Evolutionary conservation across 1,139 yeast species (phyloP), one percentile per base, ranked within the genome.

Genomic region (Geotrichum aggregatum): DNA sequence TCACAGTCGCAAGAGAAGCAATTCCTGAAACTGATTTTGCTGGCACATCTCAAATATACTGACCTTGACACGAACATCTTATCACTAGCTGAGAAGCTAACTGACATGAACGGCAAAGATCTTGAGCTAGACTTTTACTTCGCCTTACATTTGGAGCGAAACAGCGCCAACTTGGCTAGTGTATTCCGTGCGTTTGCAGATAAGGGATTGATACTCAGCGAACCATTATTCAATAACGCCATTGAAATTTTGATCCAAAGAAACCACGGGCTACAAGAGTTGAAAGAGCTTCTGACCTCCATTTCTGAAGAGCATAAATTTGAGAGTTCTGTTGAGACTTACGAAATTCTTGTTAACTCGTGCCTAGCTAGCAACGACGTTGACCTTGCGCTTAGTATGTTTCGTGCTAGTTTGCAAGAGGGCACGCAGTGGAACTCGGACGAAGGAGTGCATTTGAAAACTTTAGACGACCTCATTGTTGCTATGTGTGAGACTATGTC

Each of bases 401-500:
- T 76, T 56, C 61, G 71, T n/a, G 60, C 66, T n/a, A 64, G 73
- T 45, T 60, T 74, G 13, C 54, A 62, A 3, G 63, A 68, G 35
- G 77, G 78, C 28, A 69, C 74, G n/a, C 70, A 70, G 40, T 78
- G 82, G 82, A 69, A 64, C 31, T 58, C 61, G 38, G 68, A 68
- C n/a, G 61, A 65, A 24, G 66, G 65, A 33, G 65, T 67, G 19
- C 64, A 71, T 45, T 54, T 68, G 45, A 58, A 63, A 0, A 61
- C 67, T 0, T 59, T 76, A 31, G 68, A 70, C 50, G 62, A 66
- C 28, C 57, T 75, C 38, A 59, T 75, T 8, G 60, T 63, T 3
- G 61, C 60, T 5, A 47, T 67, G 47, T 54, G 66, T 57, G 46
- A 55, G 35, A 49, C 56, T 46, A 47, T 60, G 46, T 62, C 50